phyloP scores from a whole-genome alignment of 2,329 filamentous ascomycete species.

The Aspergillus aculeatus region DNA sequence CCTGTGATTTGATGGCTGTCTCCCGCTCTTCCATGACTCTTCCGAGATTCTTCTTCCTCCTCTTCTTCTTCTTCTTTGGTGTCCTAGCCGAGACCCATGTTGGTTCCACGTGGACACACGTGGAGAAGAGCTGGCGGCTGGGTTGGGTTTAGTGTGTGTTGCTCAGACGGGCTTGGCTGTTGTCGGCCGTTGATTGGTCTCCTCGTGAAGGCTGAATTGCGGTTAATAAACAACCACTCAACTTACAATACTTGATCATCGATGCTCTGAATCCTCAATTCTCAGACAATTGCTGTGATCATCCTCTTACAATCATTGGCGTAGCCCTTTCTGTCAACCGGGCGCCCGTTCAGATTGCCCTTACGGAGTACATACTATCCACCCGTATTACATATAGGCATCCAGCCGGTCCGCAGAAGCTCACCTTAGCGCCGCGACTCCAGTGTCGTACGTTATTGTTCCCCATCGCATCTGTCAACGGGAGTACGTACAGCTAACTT shows the following conservation, averaged over 20 bases:
- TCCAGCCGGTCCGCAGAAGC: not conserved
- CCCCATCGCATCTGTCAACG: not conserved
- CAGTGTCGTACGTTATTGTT: not conserved
- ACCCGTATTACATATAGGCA: not conserved
- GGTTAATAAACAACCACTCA: not conserved
- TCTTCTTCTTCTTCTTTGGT: conserved; percentile 5
- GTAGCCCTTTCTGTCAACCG: not conserved
- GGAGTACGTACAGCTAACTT: not conserved
- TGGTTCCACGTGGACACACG: conserved; percentile 37
- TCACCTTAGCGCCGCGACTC: not conserved
- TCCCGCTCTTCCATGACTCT: conserved; percentile 24
- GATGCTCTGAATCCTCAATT: too few species aligned
- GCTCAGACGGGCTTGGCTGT: conserved; percentile 13
- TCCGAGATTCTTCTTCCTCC: conserved; percentile 29
- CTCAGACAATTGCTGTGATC: not conserved
- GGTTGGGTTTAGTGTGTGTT: not conserved
- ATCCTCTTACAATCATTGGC: not conserved
- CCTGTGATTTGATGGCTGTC: not conserved
- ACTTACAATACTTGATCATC: not conserved
- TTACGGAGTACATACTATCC: not conserved
- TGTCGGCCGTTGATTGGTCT: not conserved
- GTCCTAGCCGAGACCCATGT: conserved; percentile 29
- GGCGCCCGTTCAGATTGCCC: not conserved
- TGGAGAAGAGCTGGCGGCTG: conserved; percentile 24
- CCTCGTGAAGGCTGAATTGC: not conserved